A percentile compares a stretch with the other conserved stretches of the same genome.
Conservation (phyloP, 1,139 yeast species). For the Chernovozyma aurita region DNA sequence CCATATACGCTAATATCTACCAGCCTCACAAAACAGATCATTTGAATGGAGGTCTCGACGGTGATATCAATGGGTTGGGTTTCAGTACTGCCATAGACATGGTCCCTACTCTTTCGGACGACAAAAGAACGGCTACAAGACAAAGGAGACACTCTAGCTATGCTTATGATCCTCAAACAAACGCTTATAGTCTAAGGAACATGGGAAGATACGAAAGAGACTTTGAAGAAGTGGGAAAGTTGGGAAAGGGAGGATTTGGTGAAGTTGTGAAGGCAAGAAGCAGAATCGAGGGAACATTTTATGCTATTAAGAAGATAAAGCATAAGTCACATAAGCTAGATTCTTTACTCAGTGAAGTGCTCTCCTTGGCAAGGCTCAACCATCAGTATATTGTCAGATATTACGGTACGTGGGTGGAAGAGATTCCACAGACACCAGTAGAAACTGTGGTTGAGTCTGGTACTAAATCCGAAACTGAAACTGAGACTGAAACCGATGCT, state of each 20-base stretch:
- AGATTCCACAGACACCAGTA: slow-evolving; percentile 27
- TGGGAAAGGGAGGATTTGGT: slow-evolving; percentile 98
- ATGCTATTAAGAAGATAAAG: slow-evolving; percentile 88
- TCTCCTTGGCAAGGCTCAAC: slow-evolving; percentile 83
- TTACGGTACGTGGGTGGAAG: slow-evolving; percentile 96
- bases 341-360: slow-evolving; percentile 81
- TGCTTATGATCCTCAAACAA: not conserved
- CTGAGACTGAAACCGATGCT: not conserved
- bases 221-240: slow-evolving; percentile 85
- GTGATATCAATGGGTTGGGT: not conserved
- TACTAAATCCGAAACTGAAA: not conserved
- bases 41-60: not conserved
- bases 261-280: slow-evolving; percentile 95
- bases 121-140: not conserved
- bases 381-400: slow-evolving; percentile 95
- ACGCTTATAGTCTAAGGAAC: slow-evolving; percentile 5
- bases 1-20: slow-evolving; percentile 20
- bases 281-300: slow-evolving; percentile 87
- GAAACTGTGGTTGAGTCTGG: slow-evolving; percentile 1
- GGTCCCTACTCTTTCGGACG: not conserved
- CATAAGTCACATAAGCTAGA: slow-evolving; percentile 79
- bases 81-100: not conserved
- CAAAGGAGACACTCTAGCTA: slow-evolving; percentile 1
- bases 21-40: not conserved
- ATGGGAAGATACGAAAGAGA: slow-evolving; percentile 50